These are phyloP conservation scores for Cystobasidium onofrii DNA, from an alignment of 768 basidiomycete genomes.

Conservation along the genomic window DNA sequence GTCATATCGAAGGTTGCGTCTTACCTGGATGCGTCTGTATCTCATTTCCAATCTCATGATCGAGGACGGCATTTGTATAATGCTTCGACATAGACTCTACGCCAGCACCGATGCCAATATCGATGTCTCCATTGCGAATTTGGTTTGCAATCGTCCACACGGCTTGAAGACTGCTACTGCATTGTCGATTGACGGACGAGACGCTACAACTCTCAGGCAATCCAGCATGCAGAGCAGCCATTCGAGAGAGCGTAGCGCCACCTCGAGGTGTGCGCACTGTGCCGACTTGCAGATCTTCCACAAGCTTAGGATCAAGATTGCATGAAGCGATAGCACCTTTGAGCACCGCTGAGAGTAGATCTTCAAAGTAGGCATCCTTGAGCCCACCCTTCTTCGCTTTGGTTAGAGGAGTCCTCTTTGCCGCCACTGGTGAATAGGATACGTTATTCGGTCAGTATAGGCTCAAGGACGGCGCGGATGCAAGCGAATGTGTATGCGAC, in stretches of 20 bases:
- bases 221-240: constrained; percentile 42
- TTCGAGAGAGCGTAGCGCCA: constrained; percentile 13
- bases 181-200: constrained; percentile 50
- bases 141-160: constrained; percentile 44
- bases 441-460: not conserved
- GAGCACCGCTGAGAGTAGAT: constrained; percentile 6
- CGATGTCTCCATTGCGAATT: constrained; percentile 48
- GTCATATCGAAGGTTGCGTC: constrained; percentile 36
- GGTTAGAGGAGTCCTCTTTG: constrained; percentile 13
- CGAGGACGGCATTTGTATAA: constrained; percentile 44
- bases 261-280: constrained; percentile 21
- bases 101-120: constrained; percentile 48
- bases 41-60: not conserved
- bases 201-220: constrained; percentile 47
- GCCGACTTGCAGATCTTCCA: constrained; percentile 18
- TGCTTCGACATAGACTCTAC: constrained; percentile 49
- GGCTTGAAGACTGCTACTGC: constrained; percentile 48
- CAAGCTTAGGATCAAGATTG: not conserved
- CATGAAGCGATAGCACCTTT: not conserved
- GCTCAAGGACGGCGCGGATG: too few species aligned
- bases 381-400: constrained; percentile 20
- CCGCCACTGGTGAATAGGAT: not conserved
- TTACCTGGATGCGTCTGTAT: not conserved
- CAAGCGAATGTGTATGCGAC: not conserved
- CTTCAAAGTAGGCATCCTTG: constrained; percentile 30